Evolutionary conservation across 129 eudicot genomes (phyloP).

Genomic region (Oenanthe sinensis): DNA sequence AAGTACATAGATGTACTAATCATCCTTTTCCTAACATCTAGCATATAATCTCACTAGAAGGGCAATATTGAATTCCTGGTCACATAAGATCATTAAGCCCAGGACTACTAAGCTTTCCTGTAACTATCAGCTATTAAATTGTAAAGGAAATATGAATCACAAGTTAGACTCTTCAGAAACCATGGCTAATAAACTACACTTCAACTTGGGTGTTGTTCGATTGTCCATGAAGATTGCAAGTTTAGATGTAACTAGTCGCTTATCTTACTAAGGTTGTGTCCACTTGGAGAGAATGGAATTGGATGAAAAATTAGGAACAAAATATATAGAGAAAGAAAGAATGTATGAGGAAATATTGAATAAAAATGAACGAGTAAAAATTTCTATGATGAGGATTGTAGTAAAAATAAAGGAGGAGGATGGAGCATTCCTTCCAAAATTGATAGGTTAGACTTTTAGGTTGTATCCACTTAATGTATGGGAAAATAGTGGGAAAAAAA

Average conservation of each 20-base stretch:
- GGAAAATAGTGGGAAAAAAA: too few relatives aligned
- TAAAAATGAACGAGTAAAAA: too few relatives aligned
- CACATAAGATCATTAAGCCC: not conserved
- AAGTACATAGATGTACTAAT: not conserved
- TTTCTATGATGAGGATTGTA: too few relatives aligned
- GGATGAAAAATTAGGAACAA: too few relatives aligned
- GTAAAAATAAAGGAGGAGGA: too few relatives aligned
- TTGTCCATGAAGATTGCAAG: not conserved
- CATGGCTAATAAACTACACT: not conserved
- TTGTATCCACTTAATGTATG: too few relatives aligned
- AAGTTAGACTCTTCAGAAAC: not conserved
- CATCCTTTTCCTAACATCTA: not conserved
- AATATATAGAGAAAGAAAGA: too few relatives aligned
- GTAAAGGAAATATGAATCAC: too few relatives aligned
- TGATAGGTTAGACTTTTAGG: too few relatives aligned
- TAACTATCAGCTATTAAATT: not conserved
- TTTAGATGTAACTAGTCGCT: not conserved
- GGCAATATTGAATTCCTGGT: not conserved
- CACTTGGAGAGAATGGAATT: too few relatives aligned
- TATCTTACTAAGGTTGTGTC: not conserved
- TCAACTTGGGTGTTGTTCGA: not conserved
- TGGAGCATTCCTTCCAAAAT: too few relatives aligned
- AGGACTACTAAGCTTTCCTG: not conserved
- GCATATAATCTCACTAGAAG: not conserved
- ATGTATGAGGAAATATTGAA: too few relatives aligned